phyloP scores from a whole-genome alignment of 768 basidiomycete genomes.

The Hygrocybe coccinea region DNA sequence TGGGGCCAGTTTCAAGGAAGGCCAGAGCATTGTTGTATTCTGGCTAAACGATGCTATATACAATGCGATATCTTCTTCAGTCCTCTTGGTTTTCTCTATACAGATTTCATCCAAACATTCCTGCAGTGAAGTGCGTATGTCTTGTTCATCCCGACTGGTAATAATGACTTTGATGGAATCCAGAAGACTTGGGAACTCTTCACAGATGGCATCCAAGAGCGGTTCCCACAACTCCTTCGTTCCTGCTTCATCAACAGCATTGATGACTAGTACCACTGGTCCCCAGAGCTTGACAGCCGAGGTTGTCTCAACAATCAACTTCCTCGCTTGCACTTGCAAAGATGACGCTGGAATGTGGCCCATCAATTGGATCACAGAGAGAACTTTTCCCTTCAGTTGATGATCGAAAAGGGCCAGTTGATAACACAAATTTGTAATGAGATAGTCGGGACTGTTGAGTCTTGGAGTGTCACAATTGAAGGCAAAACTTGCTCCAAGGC shows the following conservation, averaged over 20 bases:
- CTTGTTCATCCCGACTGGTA: no score
- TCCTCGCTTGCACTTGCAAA: slow-evolving; percentile 6
- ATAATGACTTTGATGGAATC: no score
- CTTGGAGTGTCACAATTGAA: slow-evolving; percentile 1
- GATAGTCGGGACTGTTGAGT: slow-evolving; percentile 2
- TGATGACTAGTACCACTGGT: no score
- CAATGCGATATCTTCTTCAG: slow-evolving; percentile 1
- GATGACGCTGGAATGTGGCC: slow-evolving; percentile 3
- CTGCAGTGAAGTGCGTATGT: no score
- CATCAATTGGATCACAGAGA: not conserved
- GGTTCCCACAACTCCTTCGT: not conserved
- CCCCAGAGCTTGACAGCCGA: no score
- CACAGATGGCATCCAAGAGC: slow-evolving; percentile 1
- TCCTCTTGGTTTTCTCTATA: not conserved
- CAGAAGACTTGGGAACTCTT: slow-evolving; percentile 1
- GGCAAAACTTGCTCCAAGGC: slow-evolving; percentile 4
- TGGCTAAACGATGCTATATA: not conserved
- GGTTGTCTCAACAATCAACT: no score
- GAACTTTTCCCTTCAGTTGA: not conserved
- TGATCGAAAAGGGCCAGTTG: slow-evolving; percentile 8
- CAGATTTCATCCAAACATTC: slow-evolving; percentile 1
- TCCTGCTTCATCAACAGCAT: no score
- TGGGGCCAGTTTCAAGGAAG: not conserved
- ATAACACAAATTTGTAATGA: slow-evolving; percentile 5
- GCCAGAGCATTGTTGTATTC: no score